Percentiles rank a stretch among this genome's conserved stretches.
These are phyloP conservation scores for Berberis vulgaris DNA, from an alignment of 164 flowering plant genomes.

Conservation along the genomic window DNA sequence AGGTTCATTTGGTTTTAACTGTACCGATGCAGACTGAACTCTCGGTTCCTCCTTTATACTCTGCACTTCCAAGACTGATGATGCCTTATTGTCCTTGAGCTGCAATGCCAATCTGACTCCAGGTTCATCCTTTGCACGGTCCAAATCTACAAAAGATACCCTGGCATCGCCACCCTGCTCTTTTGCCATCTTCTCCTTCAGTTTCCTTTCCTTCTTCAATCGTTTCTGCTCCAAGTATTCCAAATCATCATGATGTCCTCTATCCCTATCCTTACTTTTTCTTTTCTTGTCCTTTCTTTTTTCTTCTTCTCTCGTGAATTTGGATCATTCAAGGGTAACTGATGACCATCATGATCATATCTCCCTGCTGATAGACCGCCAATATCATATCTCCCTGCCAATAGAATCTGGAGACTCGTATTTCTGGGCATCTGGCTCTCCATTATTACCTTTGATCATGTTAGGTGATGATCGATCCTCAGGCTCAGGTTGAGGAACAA, in stretches of 20 bases:
- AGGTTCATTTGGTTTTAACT: slow-evolving; percentile 28
- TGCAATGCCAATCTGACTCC: slow-evolving; percentile 16
- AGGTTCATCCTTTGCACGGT: slow-evolving; percentile 13
- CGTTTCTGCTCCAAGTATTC: slow-evolving; percentile 67
- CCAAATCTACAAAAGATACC: slow-evolving; percentile 17
- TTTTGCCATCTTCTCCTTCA: slow-evolving; percentile 52
- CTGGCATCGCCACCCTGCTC: slow-evolving; percentile 21
- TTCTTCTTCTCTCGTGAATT: slow-evolving; percentile 21
- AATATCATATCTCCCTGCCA: slow-evolving; percentile 17
- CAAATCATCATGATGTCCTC: slow-evolving; percentile 47
- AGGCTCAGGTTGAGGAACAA: slow-evolving; percentile 16
- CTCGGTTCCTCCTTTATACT: slow-evolving; percentile 17
- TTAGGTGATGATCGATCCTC: slow-evolving; percentile 29
- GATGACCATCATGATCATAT: slow-evolving; percentile 16
- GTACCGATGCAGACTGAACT: slow-evolving; percentile 12
- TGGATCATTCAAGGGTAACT: slow-evolving; percentile 10
- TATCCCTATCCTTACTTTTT: slow-evolving; percentile 27
- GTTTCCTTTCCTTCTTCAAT: slow-evolving; percentile 71
- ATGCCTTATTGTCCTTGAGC: slow-evolving; percentile 16
- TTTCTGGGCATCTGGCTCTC: slow-evolving; percentile 22
- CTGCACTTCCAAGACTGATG: slow-evolving; percentile 15
- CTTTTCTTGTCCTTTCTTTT: slow-evolving; percentile 48
- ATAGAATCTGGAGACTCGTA: slow-evolving; percentile 35
- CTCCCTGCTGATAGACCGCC: no score
- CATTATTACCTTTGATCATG: slow-evolving; percentile 24